Conservation (phyloP, 495 filamentous ascomycete genomes). For the Gamarada debralockiae region DNA sequence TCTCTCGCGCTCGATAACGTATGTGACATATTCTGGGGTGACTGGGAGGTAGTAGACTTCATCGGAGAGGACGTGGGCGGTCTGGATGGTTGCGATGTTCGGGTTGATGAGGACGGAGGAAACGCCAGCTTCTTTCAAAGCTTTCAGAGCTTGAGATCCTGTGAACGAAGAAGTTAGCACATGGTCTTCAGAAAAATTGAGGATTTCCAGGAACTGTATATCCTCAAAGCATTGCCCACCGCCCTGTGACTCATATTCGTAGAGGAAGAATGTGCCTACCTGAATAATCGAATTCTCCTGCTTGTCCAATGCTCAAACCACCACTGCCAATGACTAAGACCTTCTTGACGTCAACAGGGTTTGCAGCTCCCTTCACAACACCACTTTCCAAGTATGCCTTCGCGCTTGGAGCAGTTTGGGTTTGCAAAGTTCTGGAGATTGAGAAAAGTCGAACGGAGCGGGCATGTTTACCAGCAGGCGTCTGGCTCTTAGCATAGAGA, state of each 20-base stretch:
- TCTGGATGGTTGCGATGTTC: conserved; percentile 98
- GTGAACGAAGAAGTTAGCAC: conserved; percentile 15
- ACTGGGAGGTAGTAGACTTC: conserved; percentile 99
- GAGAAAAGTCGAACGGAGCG: conserved; percentile 22
- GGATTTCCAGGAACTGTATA: neutral
- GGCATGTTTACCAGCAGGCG: conserved; percentile 13
- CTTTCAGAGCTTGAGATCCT: conserved; percentile 96
- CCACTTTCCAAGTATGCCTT: conserved; percentile 87
- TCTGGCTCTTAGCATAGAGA: conserved; percentile 14
- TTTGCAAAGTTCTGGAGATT: conserved; percentile 22
- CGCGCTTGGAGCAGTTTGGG: conserved; percentile 71
- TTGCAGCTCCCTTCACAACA: conserved; percentile 53
- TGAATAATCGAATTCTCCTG: conserved; percentile 98
- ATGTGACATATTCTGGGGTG: conserved; percentile 91
- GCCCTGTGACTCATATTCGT: conserved; percentile 19
- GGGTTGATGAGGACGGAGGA: conserved; percentile 96
- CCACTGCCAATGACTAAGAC: conserved; percentile 96
- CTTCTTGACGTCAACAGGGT: conserved; percentile 90
- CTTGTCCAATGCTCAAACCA: conserved; percentile 96
- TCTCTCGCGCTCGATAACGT: conserved; percentile 91
- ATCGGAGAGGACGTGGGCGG: conserved; percentile 90
- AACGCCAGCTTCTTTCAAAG: conserved; percentile 95
- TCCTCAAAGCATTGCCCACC: neutral
- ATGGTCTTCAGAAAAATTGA: neutral
- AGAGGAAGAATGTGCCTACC: conserved; percentile 46